Evolutionary conservation across 371 early-diverging fungal species (phyloP).

Genomic region (Smittium mucronatum): DNA sequence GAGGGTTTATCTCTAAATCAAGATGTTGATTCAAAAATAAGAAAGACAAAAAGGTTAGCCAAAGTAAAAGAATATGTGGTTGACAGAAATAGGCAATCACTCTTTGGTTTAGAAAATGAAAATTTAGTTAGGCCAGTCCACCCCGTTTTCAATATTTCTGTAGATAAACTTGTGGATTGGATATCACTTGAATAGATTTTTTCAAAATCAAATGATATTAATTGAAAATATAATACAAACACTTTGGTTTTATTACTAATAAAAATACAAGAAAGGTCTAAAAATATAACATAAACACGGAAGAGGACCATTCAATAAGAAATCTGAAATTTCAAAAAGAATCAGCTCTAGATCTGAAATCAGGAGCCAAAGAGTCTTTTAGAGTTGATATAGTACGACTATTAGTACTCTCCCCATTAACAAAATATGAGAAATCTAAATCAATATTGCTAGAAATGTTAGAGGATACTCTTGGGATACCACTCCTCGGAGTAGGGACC

Average conservation of each 20-base stretch:
- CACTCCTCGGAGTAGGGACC: no score
- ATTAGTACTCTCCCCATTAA: neutral
- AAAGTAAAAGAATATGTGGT: constrained; percentile 11
- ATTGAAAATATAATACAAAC: no score
- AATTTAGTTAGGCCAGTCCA: constrained; percentile 38
- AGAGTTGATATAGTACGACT: neutral
- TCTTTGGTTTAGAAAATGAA: neutral
- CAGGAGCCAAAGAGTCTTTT: neutral
- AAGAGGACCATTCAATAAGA: neutral
- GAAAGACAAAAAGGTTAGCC: constrained; percentile 38
- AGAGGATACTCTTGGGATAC: no score
- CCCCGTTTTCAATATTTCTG: constrained; percentile 44
- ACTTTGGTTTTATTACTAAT: no score
- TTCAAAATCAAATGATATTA: no score
- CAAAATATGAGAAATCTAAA: neutral
- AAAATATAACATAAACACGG: constrained; percentile 16
- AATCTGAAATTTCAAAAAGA: neutral
- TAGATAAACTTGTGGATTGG: no score
- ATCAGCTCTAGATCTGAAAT: neutral
- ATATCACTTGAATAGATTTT: no score
- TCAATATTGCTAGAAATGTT: no score
- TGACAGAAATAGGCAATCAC: neutral
- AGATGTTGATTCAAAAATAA: no score
- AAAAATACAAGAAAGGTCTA: no score
- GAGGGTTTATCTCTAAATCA: no score